A percentile compares a stretch with the other conserved stretches of the same genome.
phyloP scores from a whole-genome alignment of 208 protist genomes.

The Porcisia deanei region DNA sequence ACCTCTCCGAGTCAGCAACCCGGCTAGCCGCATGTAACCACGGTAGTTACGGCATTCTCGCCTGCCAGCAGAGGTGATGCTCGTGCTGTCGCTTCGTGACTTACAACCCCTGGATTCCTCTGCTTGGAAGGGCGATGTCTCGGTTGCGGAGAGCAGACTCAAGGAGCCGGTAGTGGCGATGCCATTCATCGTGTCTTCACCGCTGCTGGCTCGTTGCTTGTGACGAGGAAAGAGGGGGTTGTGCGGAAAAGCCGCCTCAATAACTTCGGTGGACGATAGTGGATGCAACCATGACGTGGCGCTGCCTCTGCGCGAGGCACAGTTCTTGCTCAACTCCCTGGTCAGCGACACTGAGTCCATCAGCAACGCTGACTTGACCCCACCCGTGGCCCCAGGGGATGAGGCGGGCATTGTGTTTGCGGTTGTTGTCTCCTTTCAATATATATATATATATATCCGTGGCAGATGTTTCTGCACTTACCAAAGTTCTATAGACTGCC shows the following conservation, averaged over 20 bases:
- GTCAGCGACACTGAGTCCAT: background rate
- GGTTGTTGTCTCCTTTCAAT: no score
- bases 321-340: background rate
- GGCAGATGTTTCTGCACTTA: no score
- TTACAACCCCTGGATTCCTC: background rate
- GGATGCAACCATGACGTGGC: constrained; percentile 6
- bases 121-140: constrained; percentile 16
- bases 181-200: constrained; percentile 8
- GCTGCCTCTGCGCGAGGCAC: constrained; percentile 1
- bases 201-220: background rate
- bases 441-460: background rate
- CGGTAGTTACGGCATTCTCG: background rate
- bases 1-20: constrained; percentile 11
- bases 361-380: background rate
- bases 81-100: background rate
- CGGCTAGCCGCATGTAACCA: constrained; percentile 14
- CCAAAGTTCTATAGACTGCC: background rate
- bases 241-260: background rate
- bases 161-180: constrained; percentile 10
- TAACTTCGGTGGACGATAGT: constrained; percentile 8
- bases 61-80: background rate
- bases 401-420: constrained; percentile 4
- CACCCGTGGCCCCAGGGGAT: background rate
- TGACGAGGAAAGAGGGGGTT: background rate
- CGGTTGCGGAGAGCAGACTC: constrained; percentile 22